phyloP scores from a whole-genome alignment of 768 basidiomycete species.

The Lanmaoa rubissima region DNA sequence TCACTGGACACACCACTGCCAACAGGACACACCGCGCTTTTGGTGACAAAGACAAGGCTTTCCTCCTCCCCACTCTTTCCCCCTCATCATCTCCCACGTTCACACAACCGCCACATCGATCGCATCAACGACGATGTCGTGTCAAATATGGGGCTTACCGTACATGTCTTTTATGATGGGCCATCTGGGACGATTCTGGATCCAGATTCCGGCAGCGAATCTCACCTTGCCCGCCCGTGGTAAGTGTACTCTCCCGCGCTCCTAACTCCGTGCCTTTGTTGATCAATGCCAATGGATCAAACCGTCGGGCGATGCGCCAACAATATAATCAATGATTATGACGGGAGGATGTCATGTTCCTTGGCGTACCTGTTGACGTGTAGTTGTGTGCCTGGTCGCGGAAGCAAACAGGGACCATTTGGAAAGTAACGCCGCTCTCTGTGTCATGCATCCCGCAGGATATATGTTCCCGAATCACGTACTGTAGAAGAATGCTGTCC shows the following conservation, averaged over 20 bases:
- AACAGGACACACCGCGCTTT: no score
- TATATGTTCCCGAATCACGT: no score
- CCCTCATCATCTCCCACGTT: constrained; percentile 11
- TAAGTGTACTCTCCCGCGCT: neutral
- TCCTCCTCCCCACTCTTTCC: neutral
- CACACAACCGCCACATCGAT: constrained; percentile 9
- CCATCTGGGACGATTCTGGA: neutral
- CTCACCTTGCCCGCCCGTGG: neutral
- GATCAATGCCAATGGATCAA: neutral
- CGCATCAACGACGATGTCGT: neutral
- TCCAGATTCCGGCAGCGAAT: neutral
- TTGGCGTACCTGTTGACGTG: neutral
- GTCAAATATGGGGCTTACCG: neutral
- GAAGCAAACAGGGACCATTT: neutral
- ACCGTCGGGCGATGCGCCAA: neutral
- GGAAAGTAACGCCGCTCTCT: no score
- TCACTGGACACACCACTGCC: no score
- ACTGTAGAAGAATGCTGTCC: neutral
- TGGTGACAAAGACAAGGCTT: no score
- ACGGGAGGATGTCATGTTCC: neutral
- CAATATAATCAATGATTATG: neutral
- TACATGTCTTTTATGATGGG: neutral
- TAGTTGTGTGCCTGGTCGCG: neutral
- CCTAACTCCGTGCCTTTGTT: neutral
- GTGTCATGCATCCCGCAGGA: no score